These are phyloP conservation scores for Pseudopyrenochaeta lycopersici DNA, from an alignment of 2,329 filamentous ascomycete genomes.

Conservation along the genomic window DNA sequence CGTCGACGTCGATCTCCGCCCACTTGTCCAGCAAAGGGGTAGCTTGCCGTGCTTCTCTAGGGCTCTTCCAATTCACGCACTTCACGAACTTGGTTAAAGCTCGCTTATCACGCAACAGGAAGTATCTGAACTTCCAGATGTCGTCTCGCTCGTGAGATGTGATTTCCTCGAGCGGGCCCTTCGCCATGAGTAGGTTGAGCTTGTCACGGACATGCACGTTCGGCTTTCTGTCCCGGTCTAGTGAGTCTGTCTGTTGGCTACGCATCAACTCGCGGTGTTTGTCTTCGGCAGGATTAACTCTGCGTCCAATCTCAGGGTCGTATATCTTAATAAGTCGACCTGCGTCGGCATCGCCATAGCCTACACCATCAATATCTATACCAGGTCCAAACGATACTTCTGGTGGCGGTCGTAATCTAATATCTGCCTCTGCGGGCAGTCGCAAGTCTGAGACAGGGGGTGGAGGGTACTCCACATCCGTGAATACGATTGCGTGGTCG, in stretches of 20 bases:
- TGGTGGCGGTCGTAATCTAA: conserved; percentile 80
- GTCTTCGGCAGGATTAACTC: conserved; percentile 91
- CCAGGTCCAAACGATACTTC: conserved; percentile 91
- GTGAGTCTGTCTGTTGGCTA: conserved; percentile 89
- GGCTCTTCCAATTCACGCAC: conserved; percentile 92
- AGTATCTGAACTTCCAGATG: conserved; percentile 97
- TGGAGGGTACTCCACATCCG: conserved; percentile 89
- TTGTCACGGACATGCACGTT: conserved; percentile 96
- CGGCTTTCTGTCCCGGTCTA: conserved; percentile 94
- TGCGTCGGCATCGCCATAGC: conserved; percentile 60
- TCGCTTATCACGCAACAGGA: conserved; percentile 86
- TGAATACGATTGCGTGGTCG: conserved; percentile 94
- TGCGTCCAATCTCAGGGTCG: conserved; percentile 88
- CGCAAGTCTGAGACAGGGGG: conserved; percentile 82
- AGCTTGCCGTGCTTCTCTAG: conserved; percentile 84
- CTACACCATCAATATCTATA: conserved; percentile 74
- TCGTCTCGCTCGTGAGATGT: conserved; percentile 93
- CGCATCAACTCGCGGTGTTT: conserved; percentile 93
- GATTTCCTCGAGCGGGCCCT: conserved; percentile 88
- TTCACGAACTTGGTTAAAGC: conserved; percentile 97
- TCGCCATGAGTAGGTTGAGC: conserved; percentile 87
- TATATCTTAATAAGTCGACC: conserved; percentile 83
- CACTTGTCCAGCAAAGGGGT: conserved; percentile 90
- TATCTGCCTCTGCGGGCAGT: conserved; percentile 68
- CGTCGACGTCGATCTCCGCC: conserved; percentile 97